These are phyloP conservation scores for Rhododendron molle DNA, from an alignment of 148 eudicot genomes.

Conservation along the genomic window DNA sequence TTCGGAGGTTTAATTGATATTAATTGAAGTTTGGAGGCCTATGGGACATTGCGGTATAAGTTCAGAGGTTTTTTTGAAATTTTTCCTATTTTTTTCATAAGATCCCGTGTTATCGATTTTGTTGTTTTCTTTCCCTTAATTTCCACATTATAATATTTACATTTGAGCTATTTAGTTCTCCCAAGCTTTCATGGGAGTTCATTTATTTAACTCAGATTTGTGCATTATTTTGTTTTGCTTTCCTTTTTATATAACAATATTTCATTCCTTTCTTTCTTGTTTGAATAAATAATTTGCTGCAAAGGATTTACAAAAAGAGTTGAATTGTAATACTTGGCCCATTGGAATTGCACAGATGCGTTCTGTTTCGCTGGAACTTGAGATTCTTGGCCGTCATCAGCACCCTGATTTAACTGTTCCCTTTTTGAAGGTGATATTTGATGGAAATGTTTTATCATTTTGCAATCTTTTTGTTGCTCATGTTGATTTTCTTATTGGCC, in stretches of 20 bases:
- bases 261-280: neutral
- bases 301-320: neutral
- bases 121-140: neutral
- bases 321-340: conserved; percentile 2
- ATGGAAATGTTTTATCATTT: neutral
- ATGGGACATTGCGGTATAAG: too few species aligned
- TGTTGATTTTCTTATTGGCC: neutral
- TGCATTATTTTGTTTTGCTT: conserved; percentile 1
- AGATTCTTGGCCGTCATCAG: conserved; percentile 87
- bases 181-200: neutral
- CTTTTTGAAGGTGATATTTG: conserved; percentile 52
- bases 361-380: conserved; percentile 78
- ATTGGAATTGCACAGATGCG: conserved; percentile 56
- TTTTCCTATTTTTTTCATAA: neutral
- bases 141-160: neutral
- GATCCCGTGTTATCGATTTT: neutral
- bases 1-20: too few species aligned
- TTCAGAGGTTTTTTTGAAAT: too few species aligned
- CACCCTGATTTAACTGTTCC: conserved; percentile 87
- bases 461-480: neutral
- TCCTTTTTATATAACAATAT: neutral
- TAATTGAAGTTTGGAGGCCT: too few species aligned
- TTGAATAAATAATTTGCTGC: neutral
- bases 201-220: neutral
- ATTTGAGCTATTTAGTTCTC: neutral